phyloP scores from a whole-genome alignment of 148 eudicot genomes.

The Fagopyrum esculentum region DNA sequence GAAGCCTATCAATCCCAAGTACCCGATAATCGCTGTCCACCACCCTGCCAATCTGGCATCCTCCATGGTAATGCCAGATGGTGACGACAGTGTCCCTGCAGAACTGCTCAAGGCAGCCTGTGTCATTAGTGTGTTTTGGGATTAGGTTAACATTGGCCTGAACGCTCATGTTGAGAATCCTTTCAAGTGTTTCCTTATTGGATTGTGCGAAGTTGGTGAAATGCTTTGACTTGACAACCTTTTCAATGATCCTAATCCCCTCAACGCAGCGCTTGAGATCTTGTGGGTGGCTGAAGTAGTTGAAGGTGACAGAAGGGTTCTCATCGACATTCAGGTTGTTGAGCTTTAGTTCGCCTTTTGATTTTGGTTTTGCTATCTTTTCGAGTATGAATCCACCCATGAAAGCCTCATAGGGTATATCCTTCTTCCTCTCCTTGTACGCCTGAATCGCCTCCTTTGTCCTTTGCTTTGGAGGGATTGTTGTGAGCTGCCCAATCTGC shows the following conservation, averaged over 20 bases:
- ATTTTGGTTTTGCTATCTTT: constrained; percentile 60
- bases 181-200: constrained; percentile 31
- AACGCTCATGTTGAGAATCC: constrained; percentile 70
- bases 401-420: constrained; percentile 70
- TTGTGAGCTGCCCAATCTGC: constrained; percentile 90
- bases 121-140: constrained; percentile 73
- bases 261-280: constrained; percentile 61
- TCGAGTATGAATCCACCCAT: constrained; percentile 80
- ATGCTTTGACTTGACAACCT: constrained; percentile 36
- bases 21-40: constrained; percentile 50
- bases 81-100: constrained; percentile 86
- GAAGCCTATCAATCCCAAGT: constrained; percentile 52
- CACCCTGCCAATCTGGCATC: constrained; percentile 83
- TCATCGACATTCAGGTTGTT: constrained; percentile 45
- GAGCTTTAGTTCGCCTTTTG: constrained; percentile 58
- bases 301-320: constrained; percentile 75
- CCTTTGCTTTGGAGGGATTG: constrained; percentile 87
- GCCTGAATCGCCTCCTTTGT: constrained; percentile 59
- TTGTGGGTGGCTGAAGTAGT: constrained; percentile 74
- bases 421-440: constrained; percentile 38
- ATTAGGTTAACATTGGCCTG: constrained; percentile 62
- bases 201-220: constrained; percentile 37
- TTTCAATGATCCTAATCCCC: constrained; percentile 53
- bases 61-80: constrained; percentile 98
- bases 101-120: constrained; percentile 57